Base-by-base conservation (phyloP, 129 eudicot species). In the Dittrichia graveolens region DNA sequence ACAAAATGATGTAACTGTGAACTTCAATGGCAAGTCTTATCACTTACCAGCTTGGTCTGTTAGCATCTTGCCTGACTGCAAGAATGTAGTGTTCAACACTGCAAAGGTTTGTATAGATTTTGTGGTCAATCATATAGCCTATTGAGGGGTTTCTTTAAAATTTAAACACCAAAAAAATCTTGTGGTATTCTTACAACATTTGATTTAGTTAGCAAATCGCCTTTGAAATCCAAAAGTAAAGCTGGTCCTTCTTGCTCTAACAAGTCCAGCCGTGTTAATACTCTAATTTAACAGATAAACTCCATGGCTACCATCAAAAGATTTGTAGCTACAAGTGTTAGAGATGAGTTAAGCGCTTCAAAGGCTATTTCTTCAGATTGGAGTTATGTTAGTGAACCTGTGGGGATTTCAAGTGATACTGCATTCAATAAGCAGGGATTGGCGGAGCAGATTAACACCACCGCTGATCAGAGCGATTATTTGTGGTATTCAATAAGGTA, bases 51-150 rank as follows among this genome's bases (percentile, higher is more conserved):
- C 96, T 14, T 95, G 97, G 99, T 95, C 99, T 50, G 99, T 95
- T 71, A 95, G 97, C 95, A 91, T 95, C 90, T 86, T 95, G 84
- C 93, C 97, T 47, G 99, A 95, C 85, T 95, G 99, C 91, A 95
- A 95, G 71, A 95, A 83, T 79, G 99, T 95, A 9, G 97, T 58
- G 31, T 82, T 90, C 59, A 91, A 95, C 43, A 83, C 99, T 53
- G 99, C 97, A 45, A 88, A 91, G 96, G 99, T 95, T 77, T 3
- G 85, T 16, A 52, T 76, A 74, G 9, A 46, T 65, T 63, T 65
- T 53, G 18, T 43, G 42, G 57, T 61, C 76, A 69, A 70, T 15
- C 67, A n/a, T 69, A 34, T 8, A 12, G 3, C 15, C 50, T 40
- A 6, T 64, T 39, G 6, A 47, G 8, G 5, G 10, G 13, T 75